Evolutionary conservation across 305 asterid genomes (phyloP).

Genomic region (Solanum hybrid): DNA sequence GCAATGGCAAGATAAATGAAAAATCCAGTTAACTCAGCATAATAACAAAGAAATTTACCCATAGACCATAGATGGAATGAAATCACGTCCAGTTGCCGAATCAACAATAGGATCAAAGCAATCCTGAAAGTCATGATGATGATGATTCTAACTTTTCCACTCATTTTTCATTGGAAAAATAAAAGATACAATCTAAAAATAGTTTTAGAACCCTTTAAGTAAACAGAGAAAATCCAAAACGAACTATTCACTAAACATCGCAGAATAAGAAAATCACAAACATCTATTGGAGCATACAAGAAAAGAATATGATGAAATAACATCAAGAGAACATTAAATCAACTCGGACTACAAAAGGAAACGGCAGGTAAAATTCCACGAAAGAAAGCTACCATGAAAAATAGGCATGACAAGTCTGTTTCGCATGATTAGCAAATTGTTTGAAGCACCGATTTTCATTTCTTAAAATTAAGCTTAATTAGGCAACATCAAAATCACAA

Average conservation of each 20-base stretch:
- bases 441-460: background rate
- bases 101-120: slow-evolving; percentile 93
- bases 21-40: background rate
- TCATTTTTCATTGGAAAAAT: background rate
- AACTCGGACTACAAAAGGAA: background rate
- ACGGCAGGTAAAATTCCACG: background rate
- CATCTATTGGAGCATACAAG: background rate
- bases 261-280: background rate
- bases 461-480: background rate
- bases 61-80: slow-evolving; percentile 91
- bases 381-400: background rate
- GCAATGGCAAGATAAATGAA: slow-evolving; percentile 11
- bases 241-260: background rate
- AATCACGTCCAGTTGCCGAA: slow-evolving; percentile 86
- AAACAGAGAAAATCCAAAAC: background rate
- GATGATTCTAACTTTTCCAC: background rate
- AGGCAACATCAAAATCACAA: background rate
- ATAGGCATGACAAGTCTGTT: background rate
- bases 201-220: background rate
- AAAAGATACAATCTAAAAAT: background rate
- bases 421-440: background rate
- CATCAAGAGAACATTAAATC: background rate
- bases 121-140: slow-evolving; percentile 37
- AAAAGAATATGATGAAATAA: background rate
- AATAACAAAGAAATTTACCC: slow-evolving; percentile 44